Evolutionary conservation across 208 protist genomes (phyloP).

Genomic region (Wallacemonas sp.): DNA sequence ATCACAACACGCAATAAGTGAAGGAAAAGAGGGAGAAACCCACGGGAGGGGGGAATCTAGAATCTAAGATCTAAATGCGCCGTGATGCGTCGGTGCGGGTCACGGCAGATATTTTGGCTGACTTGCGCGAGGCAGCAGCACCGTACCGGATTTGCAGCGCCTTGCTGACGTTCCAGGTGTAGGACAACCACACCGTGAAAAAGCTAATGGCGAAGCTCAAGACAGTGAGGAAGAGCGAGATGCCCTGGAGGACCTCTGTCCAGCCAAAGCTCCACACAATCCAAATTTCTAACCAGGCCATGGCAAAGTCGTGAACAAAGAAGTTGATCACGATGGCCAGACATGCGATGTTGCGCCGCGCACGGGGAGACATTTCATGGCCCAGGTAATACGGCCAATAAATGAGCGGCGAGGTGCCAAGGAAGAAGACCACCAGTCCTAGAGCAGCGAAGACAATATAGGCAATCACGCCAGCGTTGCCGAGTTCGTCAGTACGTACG

Average conservation of each 20-base stretch:
- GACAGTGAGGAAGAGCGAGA: slow-evolving; percentile 66
- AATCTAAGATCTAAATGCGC: slow-evolving; percentile 18
- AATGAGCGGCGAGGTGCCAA: slow-evolving; percentile 52
- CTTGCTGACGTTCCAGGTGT: slow-evolving; percentile 82
- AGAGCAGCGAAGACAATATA: slow-evolving; percentile 63
- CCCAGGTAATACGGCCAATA: slow-evolving; percentile 75
- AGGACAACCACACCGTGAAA: slow-evolving; percentile 65
- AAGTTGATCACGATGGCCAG: slow-evolving; percentile 61
- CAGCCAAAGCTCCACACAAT: slow-evolving; percentile 61
- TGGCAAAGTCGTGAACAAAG: slow-evolving; percentile 67
- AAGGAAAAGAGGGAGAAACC: neutral
- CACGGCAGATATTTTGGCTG: slow-evolving; percentile 12
- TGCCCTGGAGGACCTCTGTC: slow-evolving; percentile 55
- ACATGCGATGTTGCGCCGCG: slow-evolving; percentile 47
- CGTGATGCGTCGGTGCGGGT: neutral
- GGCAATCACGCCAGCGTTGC: slow-evolving; percentile 33
- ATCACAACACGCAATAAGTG: neutral
- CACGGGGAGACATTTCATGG: slow-evolving; percentile 67
- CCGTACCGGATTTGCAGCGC: slow-evolving; percentile 65
- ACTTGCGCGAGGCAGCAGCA: slow-evolving; percentile 20
- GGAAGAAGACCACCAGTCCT: slow-evolving; percentile 50
- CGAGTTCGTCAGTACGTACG: neutral
- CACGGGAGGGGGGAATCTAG: neutral
- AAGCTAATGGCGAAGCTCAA: slow-evolving; percentile 76
- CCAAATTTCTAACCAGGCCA: slow-evolving; percentile 77